Evolutionary conservation across 1,139 yeast genomes (phyloP), one percentile per base, ranked within the genome.

Genomic region (Yamadazyma blattariae): DNA sequence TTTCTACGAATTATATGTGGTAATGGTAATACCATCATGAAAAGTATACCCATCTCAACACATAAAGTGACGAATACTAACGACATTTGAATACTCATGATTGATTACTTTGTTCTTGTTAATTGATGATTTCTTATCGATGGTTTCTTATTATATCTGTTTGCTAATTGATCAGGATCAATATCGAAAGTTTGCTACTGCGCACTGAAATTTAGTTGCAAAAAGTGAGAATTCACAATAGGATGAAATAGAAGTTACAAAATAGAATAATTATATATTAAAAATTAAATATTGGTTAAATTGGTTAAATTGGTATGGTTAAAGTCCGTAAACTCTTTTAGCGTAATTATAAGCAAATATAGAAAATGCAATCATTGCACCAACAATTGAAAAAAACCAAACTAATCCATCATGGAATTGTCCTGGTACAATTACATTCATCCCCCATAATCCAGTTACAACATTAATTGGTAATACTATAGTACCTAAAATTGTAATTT

Each of bases 391-490:
- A 55, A 79, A 84, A 59, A 92, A 92, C 98, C 98, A 92, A 5
- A 67, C 58, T 47, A 90, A 64, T 1, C 87, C 82, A 11, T 76
- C 80, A 32, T 69, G 67, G 20, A 75, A 82, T 55, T 90, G 97
- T 0, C 98, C 98, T 0, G 98, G 98, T 25, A 92, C 97, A 9
- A 86, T 49, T 46, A 95, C 95, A 64, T 92, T 92, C 98, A 92
- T 92, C 41, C 98, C 98, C 97, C 97, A 92, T 35, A 92, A 67
- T 20, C 98, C 98, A 1, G 98, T 92, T 17, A 92, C 82, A 38
- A 92, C 87, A 56, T 92, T 92, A 73, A 92, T 77, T 3, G 98
- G 98, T 41, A 92, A 67, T 7, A 92, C 96, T 41, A 92, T 86
- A 0, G 97, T 89, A 72, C 98, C 98, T 44, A 92, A 65, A 28